Evolutionary conservation across 75 land plant species (phyloP).

Genomic region (Sequoia sempervirens): DNA sequence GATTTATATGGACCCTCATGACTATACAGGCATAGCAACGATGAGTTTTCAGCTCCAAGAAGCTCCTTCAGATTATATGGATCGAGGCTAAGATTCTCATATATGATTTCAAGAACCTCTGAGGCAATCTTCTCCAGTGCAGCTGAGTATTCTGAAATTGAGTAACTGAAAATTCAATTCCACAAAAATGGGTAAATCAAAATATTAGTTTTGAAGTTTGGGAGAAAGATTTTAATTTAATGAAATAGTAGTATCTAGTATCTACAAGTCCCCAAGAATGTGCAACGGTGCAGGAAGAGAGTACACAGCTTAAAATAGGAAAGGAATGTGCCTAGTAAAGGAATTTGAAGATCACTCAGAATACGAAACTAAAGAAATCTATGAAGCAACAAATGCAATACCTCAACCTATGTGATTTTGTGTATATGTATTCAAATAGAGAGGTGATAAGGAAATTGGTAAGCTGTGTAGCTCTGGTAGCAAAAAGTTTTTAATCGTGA

Average conservation of each 20-base stretch:
- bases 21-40: slow-evolving; percentile 8
- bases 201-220: not conserved
- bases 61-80: not conserved
- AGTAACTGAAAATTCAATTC: not conserved
- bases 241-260: no score
- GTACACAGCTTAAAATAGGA: no score
- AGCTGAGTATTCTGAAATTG: not conserved
- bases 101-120: not conserved
- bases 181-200: not conserved
- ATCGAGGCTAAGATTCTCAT: not conserved
- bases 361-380: no score
- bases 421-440: no score
- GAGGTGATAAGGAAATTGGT: no score
- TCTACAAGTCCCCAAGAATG: not conserved
- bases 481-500: no score
- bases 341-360: no score
- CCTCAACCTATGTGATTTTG: no score
- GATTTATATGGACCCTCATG: not conserved
- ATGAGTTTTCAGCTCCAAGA: not conserved
- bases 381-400: no score
- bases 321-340: no score
- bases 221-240: not conserved
- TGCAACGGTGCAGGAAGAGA: not conserved
- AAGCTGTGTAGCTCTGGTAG: no score
- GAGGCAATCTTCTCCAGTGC: slow-evolving; percentile 2